Base-by-base conservation (phyloP, 352 stramenopile species). In the Phytophthora multivora region DNA sequence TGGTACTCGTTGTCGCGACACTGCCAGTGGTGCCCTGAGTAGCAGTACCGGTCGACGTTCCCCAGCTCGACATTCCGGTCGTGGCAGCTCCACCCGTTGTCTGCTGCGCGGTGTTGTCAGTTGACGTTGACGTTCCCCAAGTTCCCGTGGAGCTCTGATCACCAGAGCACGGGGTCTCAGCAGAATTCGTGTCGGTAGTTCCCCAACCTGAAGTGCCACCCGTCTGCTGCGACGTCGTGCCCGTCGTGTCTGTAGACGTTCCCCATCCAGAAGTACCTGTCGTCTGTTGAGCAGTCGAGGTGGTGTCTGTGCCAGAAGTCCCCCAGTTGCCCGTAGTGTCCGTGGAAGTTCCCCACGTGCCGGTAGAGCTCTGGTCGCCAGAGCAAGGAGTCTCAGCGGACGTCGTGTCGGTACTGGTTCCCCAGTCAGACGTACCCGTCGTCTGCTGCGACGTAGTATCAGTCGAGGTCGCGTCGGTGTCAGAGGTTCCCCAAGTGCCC, bases 311-410 rank as follows among this genome's bases (percentile, higher is more conserved):
- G 4, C 35, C 35, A 19, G 35, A 40, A 11, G 15, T 40, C 9
- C 35, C 35, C 35, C 35, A 40, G 13, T 33, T 45, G 7, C 52
- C 41, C 36, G 40, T 39, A 13, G 31, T 53, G 13, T 7, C 46
- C 28, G 40, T 49, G 12, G 51, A 48, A 4, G 23, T 43, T 19
- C 56, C 56, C 56, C 56, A 58, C 8, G 25, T 57, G 2, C 51
- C 40, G 5, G 52, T 64, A 8, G 52, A 63, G 18, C 51, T 69
- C 30, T 63, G 46, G 30, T 63, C 60, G 5, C 53, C 47, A 13
- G 52, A 63, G 52, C 60, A 69, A 19, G 46, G 60, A 5, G 52
- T 63, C 39, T 63, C 60, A 10, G 39, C 46, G 0, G 52, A 59
- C 4, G 47, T 51, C 26, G 50, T 61, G 25, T 6, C 49, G 25